phyloP scores from a whole-genome alignment of 495 filamentous ascomycete genomes.

The Viridothelium virens region DNA sequence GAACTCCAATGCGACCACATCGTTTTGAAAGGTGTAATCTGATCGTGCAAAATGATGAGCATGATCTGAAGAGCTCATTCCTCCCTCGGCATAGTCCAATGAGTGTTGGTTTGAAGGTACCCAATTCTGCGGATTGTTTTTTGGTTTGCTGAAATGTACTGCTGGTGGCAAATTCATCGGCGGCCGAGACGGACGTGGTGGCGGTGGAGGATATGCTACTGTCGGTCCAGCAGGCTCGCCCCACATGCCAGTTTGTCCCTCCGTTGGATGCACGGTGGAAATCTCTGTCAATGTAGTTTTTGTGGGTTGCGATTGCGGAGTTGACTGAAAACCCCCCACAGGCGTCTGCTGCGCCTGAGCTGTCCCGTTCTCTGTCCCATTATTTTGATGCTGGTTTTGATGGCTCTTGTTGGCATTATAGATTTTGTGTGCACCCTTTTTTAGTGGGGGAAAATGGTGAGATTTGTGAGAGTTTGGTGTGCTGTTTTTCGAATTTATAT shows the following conservation, averaged over 20 bases:
- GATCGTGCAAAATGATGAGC: background rate
- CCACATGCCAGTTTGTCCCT: background rate
- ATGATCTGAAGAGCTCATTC: background rate
- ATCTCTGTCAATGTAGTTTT: background rate
- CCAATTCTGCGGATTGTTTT: background rate
- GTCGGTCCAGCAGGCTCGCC: background rate
- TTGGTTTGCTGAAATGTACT: background rate
- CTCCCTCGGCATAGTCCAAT: background rate
- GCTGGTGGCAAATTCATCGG: background rate
- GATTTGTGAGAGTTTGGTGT: background rate
- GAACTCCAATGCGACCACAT: background rate
- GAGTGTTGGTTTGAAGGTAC: background rate
- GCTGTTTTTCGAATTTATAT: background rate
- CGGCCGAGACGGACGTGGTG: background rate
- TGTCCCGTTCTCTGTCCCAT: background rate
- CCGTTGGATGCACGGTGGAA: background rate
- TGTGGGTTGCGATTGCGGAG: background rate
- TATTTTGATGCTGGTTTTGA: background rate
- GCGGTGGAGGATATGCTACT: background rate
- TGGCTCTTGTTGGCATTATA: background rate
- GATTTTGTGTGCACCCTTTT: background rate
- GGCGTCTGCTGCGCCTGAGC: background rate
- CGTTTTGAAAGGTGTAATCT: background rate
- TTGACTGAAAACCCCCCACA: background rate
- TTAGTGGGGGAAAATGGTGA: background rate